Evolutionary conservation across 352 stramenopile species (phyloP), one percentile per base, ranked within the genome.

Genomic region (Achlya hypogyna): DNA sequence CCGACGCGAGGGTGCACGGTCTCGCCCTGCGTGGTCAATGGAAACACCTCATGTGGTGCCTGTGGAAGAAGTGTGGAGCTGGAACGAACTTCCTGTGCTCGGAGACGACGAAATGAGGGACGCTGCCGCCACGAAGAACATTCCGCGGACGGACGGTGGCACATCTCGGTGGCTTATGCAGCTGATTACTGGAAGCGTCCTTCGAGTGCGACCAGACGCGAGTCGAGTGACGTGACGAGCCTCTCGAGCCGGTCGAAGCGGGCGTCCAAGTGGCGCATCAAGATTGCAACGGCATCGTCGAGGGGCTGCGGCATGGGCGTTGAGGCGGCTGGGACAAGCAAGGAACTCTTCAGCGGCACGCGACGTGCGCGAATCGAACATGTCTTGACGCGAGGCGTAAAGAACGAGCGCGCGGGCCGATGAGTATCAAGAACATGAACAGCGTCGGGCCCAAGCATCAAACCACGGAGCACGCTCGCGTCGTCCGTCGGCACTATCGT

Each of bases 361-460:
- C 49, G 49, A 56, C 31, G 49, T 16, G 25, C 14, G 16, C 31
- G 49, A 31, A 56, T 35, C 31, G 31, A 31, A 56, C 49, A 38
- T 56, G 49, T 56, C 49, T 56, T 56, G 49, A 56, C 10, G 12
- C 12, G 16, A 12, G 49, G 49, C 25, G 49, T 56, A 56, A 56
- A 56, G 49, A 56, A 56, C 10, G n/a, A 20, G 31, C 49, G 49
- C 25, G 49, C 18, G 31, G 49, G 31, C 25, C 18, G 14, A 20
- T 20, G 49, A 56, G 49, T 56, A 56, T 31, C 49, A 12, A 56
- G 8, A 16, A 35, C 31, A 10, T 56, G 12, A 35, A 56, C 25
- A 16, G 25, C 25, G 1, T 56, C 49, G 49, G 14, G 10, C 12
- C 49, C 25, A 8, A 56, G 31, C 12, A 12, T 12, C 25, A 56